Conservation (phyloP, 2,329 filamentous ascomycete genomes). For the Fusarium nelsonii region DNA sequence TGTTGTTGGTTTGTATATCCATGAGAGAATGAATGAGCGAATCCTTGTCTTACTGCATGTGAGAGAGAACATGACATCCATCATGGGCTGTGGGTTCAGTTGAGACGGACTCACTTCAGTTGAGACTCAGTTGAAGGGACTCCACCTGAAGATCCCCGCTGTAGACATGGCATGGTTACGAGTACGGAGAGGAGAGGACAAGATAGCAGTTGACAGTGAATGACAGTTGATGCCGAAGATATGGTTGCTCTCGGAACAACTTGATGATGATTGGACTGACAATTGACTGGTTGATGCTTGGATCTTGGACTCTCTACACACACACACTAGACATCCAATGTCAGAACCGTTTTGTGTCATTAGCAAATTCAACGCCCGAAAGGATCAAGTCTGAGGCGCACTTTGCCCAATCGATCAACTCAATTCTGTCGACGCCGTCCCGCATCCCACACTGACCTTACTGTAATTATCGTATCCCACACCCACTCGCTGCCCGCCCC, state of each 20-base stretch:
- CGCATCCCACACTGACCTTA: conserved; percentile 27
- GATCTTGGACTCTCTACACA: background rate
- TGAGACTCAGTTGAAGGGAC: conserved; percentile 1
- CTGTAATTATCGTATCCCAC: conserved; percentile 15
- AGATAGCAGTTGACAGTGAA: background rate
- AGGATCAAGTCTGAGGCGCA: conserved; percentile 6
- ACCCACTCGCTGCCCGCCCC: background rate
- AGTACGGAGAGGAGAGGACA: conserved; percentile 10
- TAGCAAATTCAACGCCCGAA: conserved; percentile 10
- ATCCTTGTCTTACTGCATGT: background rate
- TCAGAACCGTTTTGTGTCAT: conserved; percentile 8
- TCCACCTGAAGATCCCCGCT: conserved; percentile 29
- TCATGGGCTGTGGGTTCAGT: conserved; percentile 21
- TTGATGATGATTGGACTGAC: background rate
- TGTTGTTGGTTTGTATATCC: conserved; percentile 24
- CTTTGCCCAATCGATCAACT: conserved; percentile 6
- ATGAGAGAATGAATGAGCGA: background rate
- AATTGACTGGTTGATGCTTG: background rate
- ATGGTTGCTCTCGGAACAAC: background rate
- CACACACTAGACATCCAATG: background rate
- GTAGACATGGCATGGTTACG: conserved; percentile 19
- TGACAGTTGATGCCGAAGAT: background rate
- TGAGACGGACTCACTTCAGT: background rate
- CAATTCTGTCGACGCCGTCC: conserved; percentile 25
- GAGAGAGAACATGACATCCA: conserved; percentile 10